Evolutionary conservation across 2,329 filamentous ascomycete species (phyloP), one percentile per base, ranked within the genome.

Genomic region (Fusarium pininemorale): DNA sequence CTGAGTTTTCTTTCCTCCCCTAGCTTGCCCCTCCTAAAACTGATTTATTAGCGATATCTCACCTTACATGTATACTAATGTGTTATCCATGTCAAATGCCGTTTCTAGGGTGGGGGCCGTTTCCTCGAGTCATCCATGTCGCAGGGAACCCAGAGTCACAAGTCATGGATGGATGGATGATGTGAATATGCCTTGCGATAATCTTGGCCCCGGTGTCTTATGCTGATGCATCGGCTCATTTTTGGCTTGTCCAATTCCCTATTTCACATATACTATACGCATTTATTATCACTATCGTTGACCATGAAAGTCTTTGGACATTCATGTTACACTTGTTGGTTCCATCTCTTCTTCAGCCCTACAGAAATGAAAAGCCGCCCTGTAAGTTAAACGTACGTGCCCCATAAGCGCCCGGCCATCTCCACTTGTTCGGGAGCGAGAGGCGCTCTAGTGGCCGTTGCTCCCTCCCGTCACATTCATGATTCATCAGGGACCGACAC

Each of bases 321-420:
- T 30, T 30, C 26, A 37, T 47, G 37, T 32, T 32, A 16, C 22
- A 51, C 45, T 56, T 45, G 39, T 30, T 50, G 24, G 42, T 45
- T 48, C 47, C 62, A 60, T 26, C n/a, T 45, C 62, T 45, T 24
- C 48, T 53, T 67, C 66, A 69, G 66, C 66, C 66, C 66, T 69
- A 69, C 50, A 51, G 47, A 60, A 30, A 68, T 68, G 42, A 59
- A 48, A 39, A 39, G 50, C 26, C 48, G 26, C 28, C 66, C 26
- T 32, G 62, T 38, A 61, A 42, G 14, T 15, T 35, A 35, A 15
- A 28, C 16, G 26, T 37, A 39, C 38, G n/a, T 35, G 44, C 64
- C 57, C 63, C 56, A 53, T 48, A 63, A 61, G 54, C 67, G 30
- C 60, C 44, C 45, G 37, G 16, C 37, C 16, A 11, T 41, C 66